Percentiles rank a stretch among this genome's conserved stretches.
These are phyloP conservation scores for Thalia dealbata DNA, from an alignment of 176 grass and related monocot species.

Conservation along the genomic window DNA sequence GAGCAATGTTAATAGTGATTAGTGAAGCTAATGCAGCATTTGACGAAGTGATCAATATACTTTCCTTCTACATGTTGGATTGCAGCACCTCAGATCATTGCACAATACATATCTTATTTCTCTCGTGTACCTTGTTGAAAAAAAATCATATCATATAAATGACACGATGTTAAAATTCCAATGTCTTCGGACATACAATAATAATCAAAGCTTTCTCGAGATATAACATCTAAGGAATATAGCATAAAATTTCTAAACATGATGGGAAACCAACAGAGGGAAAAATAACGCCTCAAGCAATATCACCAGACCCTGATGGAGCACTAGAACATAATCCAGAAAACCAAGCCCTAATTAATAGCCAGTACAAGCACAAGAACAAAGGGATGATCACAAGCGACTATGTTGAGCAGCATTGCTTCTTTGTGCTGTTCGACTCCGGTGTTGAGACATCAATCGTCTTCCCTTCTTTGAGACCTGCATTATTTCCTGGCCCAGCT, in stretches of 20 bases:
- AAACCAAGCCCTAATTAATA: background rate
- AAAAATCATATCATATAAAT: background rate
- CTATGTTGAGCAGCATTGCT: constrained; percentile 78
- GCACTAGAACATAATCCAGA: background rate
- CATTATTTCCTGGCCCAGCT: constrained; percentile 3
- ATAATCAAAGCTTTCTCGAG: background rate
- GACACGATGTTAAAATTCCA: background rate
- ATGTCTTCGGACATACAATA: background rate
- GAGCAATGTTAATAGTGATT: too few relatives aligned
- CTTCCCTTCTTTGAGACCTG: constrained; percentile 65
- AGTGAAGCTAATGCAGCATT: too few relatives aligned
- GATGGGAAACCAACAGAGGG: background rate
- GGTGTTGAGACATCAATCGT: constrained; percentile 41
- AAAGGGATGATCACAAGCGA: background rate
- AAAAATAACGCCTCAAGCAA: background rate
- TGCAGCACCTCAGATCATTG: too few relatives aligned
- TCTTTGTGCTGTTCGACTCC: constrained; percentile 34
- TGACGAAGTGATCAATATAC: too few relatives aligned
- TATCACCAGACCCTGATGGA: background rate
- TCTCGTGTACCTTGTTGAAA: background rate
- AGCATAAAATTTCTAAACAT: background rate
- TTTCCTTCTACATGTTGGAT: too few relatives aligned
- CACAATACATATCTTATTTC: too few relatives aligned
- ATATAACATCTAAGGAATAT: background rate
- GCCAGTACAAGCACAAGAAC: background rate